phyloP scores from a whole-genome alignment of 768 basidiomycete species.

The Dacryopinax spathularia region DNA sequence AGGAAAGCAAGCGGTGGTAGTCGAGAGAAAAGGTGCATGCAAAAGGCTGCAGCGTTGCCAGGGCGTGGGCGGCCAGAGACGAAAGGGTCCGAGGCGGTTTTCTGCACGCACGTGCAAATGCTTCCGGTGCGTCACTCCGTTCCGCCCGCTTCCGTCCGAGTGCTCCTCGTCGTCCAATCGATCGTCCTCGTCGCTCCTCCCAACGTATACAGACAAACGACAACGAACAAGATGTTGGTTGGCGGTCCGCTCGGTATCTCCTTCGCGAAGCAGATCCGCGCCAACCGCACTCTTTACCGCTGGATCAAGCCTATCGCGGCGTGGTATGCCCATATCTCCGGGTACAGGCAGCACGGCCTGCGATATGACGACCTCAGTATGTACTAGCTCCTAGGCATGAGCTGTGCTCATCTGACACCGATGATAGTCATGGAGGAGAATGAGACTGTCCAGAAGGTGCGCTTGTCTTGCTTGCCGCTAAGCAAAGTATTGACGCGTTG shows the following conservation, averaged over 20 bases:
- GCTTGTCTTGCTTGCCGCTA: conserved; percentile 12
- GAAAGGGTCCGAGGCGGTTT: background rate
- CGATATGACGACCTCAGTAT: conserved; percentile 87
- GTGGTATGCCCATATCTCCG: conserved; percentile 66
- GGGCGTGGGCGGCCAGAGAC: background rate
- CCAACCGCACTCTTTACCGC: conserved; percentile 50
- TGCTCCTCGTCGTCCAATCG: background rate
- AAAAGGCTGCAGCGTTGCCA: background rate
- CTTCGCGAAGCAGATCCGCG: conserved; percentile 60
- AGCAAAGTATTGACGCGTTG: background rate
- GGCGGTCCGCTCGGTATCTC: conserved; percentile 45
- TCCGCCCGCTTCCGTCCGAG: background rate
- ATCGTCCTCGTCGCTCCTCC: background rate
- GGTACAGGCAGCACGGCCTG: conserved; percentile 79
- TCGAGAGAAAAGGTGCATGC: background rate
- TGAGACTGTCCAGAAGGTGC: conserved; percentile 60
- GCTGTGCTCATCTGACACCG: conserved; percentile 3
- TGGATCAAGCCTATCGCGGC: conserved; percentile 64
- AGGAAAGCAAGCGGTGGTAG: background rate
- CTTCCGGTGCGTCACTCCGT: background rate
- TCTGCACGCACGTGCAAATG: background rate
- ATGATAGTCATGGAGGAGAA: conserved; percentile 60
- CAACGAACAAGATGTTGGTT: conserved; percentile 8
- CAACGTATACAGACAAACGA: background rate
- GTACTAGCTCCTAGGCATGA: conserved; percentile 23